Percentiles rank a stretch among this genome's conserved stretches.
These are phyloP conservation scores for Boletus reticuloceps DNA, from an alignment of 768 basidiomycete species.

Conservation along the genomic window DNA sequence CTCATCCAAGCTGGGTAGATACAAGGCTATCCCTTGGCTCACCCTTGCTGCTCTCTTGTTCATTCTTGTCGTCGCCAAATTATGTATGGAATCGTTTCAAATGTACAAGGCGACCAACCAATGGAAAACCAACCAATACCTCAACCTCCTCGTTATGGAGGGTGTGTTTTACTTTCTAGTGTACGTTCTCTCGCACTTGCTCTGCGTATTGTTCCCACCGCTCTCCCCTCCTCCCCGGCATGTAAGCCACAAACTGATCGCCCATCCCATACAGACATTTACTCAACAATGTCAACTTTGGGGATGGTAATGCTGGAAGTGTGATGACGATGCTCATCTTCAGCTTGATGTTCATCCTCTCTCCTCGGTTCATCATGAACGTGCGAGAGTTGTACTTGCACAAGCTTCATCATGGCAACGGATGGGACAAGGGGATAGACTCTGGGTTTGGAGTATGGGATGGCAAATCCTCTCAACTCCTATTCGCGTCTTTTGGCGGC, in stretches of 20 bases:
- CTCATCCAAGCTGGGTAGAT: not conserved
- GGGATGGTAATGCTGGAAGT: not conserved
- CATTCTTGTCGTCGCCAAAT: not conserved
- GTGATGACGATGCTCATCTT: not conserved
- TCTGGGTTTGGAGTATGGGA: constrained; percentile 13
- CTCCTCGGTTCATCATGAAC: constrained; percentile 21
- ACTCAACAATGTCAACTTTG: constrained; percentile 11
- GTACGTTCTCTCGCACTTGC: constrained; percentile 10
- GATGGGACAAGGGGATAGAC: constrained; percentile 1
- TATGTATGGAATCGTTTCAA: constrained; percentile 6
- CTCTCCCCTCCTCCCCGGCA: too few species aligned
- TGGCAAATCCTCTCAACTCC: not conserved
- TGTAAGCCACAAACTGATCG: not conserved
- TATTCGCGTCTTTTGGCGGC: not conserved
- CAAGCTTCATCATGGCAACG: not conserved
- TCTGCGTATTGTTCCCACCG: not conserved
- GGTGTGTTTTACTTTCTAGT: constrained; percentile 16
- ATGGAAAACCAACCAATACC: constrained; percentile 14
- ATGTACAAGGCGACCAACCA: constrained; percentile 6
- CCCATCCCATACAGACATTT: constrained; percentile 8
- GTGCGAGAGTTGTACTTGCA: constrained; percentile 11
- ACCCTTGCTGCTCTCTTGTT: constrained; percentile 12
- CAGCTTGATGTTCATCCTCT: constrained; percentile 5
- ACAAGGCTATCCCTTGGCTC: constrained; percentile 11
- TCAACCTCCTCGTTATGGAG: constrained; percentile 12